These are phyloP conservation scores for Xerocomus nothofagi DNA, from an alignment of 1,284 basidiomycete species.

Conservation along the genomic window DNA sequence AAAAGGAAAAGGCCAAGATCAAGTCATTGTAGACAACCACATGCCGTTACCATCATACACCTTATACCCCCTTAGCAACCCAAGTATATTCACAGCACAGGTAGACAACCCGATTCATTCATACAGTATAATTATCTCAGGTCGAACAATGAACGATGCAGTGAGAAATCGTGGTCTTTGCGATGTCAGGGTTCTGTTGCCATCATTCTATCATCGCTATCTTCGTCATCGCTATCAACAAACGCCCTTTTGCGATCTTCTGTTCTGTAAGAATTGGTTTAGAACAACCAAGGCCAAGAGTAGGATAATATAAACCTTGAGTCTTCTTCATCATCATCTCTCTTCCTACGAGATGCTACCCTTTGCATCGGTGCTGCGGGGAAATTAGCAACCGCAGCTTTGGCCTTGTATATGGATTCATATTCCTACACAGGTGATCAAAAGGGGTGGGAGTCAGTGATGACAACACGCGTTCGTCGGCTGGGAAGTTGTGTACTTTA, in stretches of 20 bases:
- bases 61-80: conserved; percentile 19
- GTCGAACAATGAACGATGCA: conserved; percentile 2
- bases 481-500: conserved; percentile 52
- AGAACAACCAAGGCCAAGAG: neutral
- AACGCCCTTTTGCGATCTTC: conserved; percentile 54
- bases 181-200: conserved; percentile 30
- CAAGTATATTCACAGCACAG: conserved; percentile 19
- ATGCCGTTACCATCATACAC: conserved; percentile 1
- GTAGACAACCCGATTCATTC: conserved; percentile 16
- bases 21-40: conserved; percentile 59
- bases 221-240: conserved; percentile 38
- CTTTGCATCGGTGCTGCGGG: conserved; percentile 44
- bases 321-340: conserved; percentile 68
- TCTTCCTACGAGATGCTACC: conserved; percentile 58
- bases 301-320: conserved; percentile 38
- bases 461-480: neutral
- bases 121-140: conserved; percentile 30
- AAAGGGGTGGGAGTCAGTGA: conserved; percentile 4
- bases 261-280: conserved; percentile 35
- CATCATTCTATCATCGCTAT: conserved; percentile 31
- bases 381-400: conserved; percentile 59
- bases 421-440: conserved; percentile 61
- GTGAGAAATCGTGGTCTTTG: neutral
- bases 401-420: conserved; percentile 84
- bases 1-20: conserved; percentile 79